Base-by-base conservation (phyloP, 495 filamentous ascomycete species). In the Aspergillus biplanus region DNA sequence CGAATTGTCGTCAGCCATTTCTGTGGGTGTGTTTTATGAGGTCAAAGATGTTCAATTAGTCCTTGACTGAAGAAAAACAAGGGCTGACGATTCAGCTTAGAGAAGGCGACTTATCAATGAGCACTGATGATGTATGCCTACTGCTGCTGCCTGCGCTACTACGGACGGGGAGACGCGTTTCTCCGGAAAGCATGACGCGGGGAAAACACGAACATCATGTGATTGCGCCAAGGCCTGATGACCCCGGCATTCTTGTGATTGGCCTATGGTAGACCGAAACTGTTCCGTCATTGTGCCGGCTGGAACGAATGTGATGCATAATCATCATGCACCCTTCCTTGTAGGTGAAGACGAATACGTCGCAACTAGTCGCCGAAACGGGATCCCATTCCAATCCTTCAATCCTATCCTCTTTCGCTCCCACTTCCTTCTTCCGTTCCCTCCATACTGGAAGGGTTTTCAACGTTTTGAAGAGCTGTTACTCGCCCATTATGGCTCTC, bases 1-100 rank as follows among this genome's bases (percentile, higher is more conserved):
- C 52, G 71, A 70, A 16, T 72, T 74, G 6, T 78, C 75, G 7
- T 82, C 81, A 12, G 78, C 76, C 82, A 84, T 84, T 2, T 53
- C 16, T 56, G 44, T 15, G 42, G 7, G 49, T 33, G 34, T 18
- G 33, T 31, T 11, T 16, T 13, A 16, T 31, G 42, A 55, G 37
- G 35, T 16, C 1, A 1, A 27, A 39, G 16, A 33, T 44, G 39
- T 44, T 44, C 12, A 44, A 4, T 44, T 9, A 12, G n/a, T 44
- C 39, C 9, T 1, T 7, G 16, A 27, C 21, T 2, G 47, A 27
- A 18, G 11, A 16, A 5, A 18, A 33, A 7, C 37, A 13, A 50
- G 39, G 4, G 39, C 7, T 11, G 7, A 44, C 4, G 4, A 44
- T 44, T 44, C 4, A 44, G 39, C n/a, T 11, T 6, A 12, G 11